Evolutionary conservation across 2,329 filamentous ascomycete genomes (phyloP), one percentile per base, ranked within the genome.

Genomic region (Colletotrichum incanum): DNA sequence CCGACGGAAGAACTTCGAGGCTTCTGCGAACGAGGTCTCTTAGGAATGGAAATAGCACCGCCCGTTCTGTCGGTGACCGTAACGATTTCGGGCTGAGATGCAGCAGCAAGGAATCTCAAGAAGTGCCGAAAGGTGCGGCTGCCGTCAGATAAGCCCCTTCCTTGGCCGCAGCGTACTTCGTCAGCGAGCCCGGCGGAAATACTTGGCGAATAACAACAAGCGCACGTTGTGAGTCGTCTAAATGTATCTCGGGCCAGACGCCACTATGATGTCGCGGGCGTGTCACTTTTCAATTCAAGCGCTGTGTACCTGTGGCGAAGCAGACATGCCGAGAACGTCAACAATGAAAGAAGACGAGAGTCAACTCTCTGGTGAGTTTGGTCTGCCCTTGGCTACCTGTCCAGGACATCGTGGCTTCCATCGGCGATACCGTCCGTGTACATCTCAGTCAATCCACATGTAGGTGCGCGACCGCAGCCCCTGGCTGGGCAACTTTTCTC

Each of bases 71-170:
- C 34, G 49, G 43, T 12, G 23, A 43, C n/a, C 26, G 45, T 54
- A 26, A 66, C 47, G 56, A 50, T 43, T 26, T 72, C 52, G 52
- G 64, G 69, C 56, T 63, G 65, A 58, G 69, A 59, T 62, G 65
- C 68, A 68, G 56, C 64, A 58, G 26, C 37, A 45, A 39, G 34
- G 45, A 26, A 56, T 8, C 12, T 72, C 12, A 18, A 54, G 59
- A 55, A 64, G 56, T 72, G 69, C 69, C 69, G 69, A 69, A 59
- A 67, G 43, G 58, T 72, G 65, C 69, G 65, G 69, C 58, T 71
- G 45, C 41, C 49, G 63, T 71, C 55, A 71, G 63, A 71, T 56
- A 71, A 58, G 68, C 63, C 68, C 55, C 41, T 62, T 67, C 56
- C 67, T 71, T 71, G 67, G 62, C 62, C 47, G 54, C 67, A 49